Conservation (phyloP, 2,329 filamentous ascomycete species). For the Fusarium sp. region DNA sequence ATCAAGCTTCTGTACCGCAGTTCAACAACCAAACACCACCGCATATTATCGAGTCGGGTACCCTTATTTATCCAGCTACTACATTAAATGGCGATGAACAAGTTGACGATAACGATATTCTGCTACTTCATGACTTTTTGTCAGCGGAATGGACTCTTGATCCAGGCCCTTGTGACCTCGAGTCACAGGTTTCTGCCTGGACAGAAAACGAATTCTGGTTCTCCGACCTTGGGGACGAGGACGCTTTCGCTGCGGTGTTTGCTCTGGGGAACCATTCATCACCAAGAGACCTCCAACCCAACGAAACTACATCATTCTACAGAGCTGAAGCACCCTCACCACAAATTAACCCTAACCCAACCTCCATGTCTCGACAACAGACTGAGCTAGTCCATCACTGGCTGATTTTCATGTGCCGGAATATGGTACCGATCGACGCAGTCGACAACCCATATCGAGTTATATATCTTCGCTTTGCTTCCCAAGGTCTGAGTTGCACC, state of each 20-base stretch:
- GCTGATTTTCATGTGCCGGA: not conserved
- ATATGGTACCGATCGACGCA: not conserved
- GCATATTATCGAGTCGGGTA: not conserved
- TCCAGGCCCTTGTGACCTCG: too few relatives aligned
- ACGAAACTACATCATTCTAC: rapidly evolving
- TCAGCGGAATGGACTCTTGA: too few relatives aligned
- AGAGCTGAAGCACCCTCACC: not conserved
- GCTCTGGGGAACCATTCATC: not conserved
- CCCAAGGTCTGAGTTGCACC: not conserved
- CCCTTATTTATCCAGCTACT: rapidly evolving
- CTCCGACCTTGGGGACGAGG: not conserved
- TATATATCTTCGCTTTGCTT: not conserved
- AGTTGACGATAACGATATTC: not conserved
- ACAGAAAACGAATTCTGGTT: rapidly evolving
- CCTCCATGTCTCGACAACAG: not conserved
- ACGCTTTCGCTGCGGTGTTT: not conserved
- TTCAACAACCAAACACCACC: too few relatives aligned
- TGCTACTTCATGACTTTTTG: too few relatives aligned
- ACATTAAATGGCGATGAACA: rapidly evolving
- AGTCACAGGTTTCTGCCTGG: not conserved
- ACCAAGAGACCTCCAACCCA: rapidly evolving
- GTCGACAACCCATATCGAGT: not conserved
- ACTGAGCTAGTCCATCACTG: not conserved
- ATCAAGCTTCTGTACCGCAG: too few relatives aligned
- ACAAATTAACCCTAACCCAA: not conserved